Percentiles rank a stretch among this genome's conserved stretches.
Evolutionary conservation across 768 basidiomycete genomes (phyloP).

Genomic region (Chlorophyllum brunneum): DNA sequence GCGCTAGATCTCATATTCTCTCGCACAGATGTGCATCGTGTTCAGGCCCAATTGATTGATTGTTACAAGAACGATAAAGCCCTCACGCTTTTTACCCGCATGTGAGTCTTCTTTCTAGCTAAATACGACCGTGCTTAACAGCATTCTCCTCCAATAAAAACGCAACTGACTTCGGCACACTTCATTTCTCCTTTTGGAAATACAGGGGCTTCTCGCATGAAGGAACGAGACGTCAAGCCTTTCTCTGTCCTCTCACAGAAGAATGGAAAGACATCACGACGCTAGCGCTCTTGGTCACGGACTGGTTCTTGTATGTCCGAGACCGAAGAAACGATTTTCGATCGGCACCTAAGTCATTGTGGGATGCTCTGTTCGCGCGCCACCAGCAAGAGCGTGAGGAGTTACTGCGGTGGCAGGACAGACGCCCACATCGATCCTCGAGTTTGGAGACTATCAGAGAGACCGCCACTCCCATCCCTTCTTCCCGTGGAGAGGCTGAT

Average conservation of each 20-base stretch:
- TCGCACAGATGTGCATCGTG: conserved; percentile 40
- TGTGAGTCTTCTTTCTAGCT: conserved; percentile 19
- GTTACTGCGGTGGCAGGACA: conserved; percentile 48
- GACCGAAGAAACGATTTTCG: conserved; percentile 19
- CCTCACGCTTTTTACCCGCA: conserved; percentile 43
- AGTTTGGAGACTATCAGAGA: conserved; percentile 14
- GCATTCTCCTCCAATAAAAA: not conserved
- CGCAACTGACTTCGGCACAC: not conserved
- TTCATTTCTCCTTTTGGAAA: conserved; percentile 7
- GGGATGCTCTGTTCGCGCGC: conserved; percentile 60
- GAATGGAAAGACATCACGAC: conserved; percentile 61
- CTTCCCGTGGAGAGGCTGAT: not conserved
- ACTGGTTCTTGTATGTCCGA: conserved; percentile 41
- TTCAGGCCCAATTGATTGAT: conserved; percentile 50
- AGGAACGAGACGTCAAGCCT: conserved; percentile 55
- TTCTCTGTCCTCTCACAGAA: conserved; percentile 37
- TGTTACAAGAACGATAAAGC: conserved; percentile 38
- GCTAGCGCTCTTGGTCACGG: conserved; percentile 57
- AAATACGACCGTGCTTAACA: not conserved
- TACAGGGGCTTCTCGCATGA: conserved; percentile 58
- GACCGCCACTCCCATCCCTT: not conserved
- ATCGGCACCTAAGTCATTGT: conserved; percentile 37
- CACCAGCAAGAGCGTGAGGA: conserved; percentile 58
- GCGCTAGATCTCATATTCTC: conserved; percentile 47
- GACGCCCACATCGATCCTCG: conserved; percentile 20